Evolutionary conservation across 495 filamentous ascomycete species (phyloP).

Genomic region (Aspergillus baeticus): DNA sequence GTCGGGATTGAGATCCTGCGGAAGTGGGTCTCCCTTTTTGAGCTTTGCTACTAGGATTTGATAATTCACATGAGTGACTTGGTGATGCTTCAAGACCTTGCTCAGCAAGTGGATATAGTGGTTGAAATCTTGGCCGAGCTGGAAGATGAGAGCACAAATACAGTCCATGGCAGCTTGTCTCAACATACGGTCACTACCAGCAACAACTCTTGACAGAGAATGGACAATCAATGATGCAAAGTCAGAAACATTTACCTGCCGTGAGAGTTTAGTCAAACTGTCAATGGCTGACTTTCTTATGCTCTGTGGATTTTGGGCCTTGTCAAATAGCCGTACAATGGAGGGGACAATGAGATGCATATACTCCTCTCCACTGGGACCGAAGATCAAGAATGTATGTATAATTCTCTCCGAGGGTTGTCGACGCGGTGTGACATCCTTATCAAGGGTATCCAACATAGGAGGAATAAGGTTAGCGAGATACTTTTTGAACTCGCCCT

Average conservation of each 20-base stretch:
- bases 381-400: slow-evolving; percentile 93
- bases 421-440: slow-evolving; percentile 68
- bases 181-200: slow-evolving; percentile 65
- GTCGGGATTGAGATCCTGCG: slow-evolving; percentile 90
- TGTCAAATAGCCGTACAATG: slow-evolving; percentile 91
- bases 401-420: slow-evolving; percentile 85
- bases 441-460: slow-evolving; percentile 91
- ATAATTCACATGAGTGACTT: slow-evolving; percentile 83
- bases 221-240: slow-evolving; percentile 95
- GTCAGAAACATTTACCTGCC: slow-evolving; percentile 96
- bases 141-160: slow-evolving; percentile 90
- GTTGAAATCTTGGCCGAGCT: slow-evolving; percentile 90
- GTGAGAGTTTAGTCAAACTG: slow-evolving; percentile 88
- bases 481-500: slow-evolving; percentile 96
- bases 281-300: slow-evolving; percentile 90
- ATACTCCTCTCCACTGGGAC: slow-evolving; percentile 94
- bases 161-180: slow-evolving; percentile 90
- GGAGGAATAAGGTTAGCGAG: slow-evolving; percentile 82
- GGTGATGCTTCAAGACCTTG: slow-evolving; percentile 64
- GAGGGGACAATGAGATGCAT: slow-evolving; percentile 98
- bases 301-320: slow-evolving; percentile 68
- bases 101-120: slow-evolving; percentile 91
- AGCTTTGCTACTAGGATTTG: slow-evolving; percentile 87
- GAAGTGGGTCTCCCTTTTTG: slow-evolving; percentile 88
- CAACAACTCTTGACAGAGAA: slow-evolving; percentile 76